phyloP scores from a whole-genome alignment of 2,329 filamentous ascomycete species.

The Colletotrichum sp. region DNA sequence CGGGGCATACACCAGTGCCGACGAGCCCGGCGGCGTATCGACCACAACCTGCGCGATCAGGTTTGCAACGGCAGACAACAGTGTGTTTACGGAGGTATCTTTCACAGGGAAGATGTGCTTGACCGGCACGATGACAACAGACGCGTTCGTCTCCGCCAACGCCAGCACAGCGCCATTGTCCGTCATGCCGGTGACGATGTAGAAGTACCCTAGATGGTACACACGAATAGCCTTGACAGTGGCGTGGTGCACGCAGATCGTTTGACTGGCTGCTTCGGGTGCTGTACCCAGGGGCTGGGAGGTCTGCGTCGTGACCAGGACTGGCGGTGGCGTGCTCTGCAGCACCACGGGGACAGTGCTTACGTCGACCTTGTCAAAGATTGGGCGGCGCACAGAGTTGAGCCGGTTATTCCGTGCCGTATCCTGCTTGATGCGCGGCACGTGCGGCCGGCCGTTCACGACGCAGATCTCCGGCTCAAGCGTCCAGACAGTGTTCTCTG shows the following conservation, averaged over 20 bases:
- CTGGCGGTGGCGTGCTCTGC: not conserved
- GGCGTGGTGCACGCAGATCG: not conserved
- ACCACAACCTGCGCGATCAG: not conserved
- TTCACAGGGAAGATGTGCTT: not conserved
- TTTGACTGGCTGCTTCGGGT: not conserved
- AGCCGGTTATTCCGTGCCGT: not conserved
- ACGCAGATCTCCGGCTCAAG: not conserved
- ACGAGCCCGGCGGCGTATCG: not conserved
- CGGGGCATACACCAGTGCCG: not conserved
- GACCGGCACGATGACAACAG: not conserved
- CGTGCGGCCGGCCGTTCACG: not conserved
- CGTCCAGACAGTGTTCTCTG: not conserved
- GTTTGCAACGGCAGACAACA: not conserved
- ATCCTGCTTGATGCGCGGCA: not conserved
- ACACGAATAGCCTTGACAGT: not conserved
- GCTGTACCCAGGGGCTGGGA: not conserved
- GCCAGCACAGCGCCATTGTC: not conserved
- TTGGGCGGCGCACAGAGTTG: not conserved
- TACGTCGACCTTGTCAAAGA: not conserved
- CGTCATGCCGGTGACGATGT: not conserved
- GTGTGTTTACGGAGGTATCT: not conserved
- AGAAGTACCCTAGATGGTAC: not conserved
- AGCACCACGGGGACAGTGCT: not conserved
- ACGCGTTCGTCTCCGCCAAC: not conserved
- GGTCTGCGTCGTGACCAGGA: not conserved